phyloP scores from a whole-genome alignment of 2,329 filamentous ascomycete species.

The Ceratocystis albifundus region DNA sequence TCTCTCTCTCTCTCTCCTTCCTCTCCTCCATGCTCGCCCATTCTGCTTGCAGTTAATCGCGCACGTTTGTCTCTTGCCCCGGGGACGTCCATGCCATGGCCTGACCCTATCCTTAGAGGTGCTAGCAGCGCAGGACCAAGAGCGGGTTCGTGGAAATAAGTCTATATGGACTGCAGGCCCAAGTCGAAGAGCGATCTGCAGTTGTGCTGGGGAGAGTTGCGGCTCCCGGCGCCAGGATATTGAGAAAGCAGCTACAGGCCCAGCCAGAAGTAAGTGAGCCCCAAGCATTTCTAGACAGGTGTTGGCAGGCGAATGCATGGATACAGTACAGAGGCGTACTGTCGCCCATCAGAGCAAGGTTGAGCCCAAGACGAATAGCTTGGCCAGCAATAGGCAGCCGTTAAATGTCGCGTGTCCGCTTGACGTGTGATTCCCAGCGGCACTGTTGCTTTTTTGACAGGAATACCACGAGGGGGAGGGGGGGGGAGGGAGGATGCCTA shows the following conservation, averaged over 20 bases:
- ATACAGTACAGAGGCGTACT: not conserved
- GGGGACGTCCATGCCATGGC: not conserved
- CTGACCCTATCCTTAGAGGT: not conserved
- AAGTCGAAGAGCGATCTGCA: not conserved
- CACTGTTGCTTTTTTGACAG: not conserved
- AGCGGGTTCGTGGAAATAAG: slow-evolving; percentile 1
- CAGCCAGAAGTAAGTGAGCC: too few species aligned
- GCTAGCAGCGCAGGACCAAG: slow-evolving; percentile 1
- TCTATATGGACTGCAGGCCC: slow-evolving; percentile 2
- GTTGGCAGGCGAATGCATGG: not conserved
- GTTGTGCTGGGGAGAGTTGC: not conserved
- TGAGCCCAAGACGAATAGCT: not conserved
- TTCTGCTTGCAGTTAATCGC: not conserved
- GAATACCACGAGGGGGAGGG: not conserved
- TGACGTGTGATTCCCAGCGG: not conserved
- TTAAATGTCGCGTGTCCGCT: not conserved
- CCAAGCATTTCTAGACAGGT: too few species aligned
- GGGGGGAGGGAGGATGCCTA: not conserved
- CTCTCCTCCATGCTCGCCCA: not conserved
- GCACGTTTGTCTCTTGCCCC: slow-evolving; percentile 1
- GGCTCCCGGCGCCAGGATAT: not conserved
- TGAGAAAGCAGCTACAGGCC: too few species aligned
- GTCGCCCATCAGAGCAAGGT: not conserved
- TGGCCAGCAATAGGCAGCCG: not conserved
- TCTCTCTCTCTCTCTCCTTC: not conserved